Base-by-base conservation (phyloP, 2,329 filamentous ascomycete species). In the Didymella lethalis region DNA sequence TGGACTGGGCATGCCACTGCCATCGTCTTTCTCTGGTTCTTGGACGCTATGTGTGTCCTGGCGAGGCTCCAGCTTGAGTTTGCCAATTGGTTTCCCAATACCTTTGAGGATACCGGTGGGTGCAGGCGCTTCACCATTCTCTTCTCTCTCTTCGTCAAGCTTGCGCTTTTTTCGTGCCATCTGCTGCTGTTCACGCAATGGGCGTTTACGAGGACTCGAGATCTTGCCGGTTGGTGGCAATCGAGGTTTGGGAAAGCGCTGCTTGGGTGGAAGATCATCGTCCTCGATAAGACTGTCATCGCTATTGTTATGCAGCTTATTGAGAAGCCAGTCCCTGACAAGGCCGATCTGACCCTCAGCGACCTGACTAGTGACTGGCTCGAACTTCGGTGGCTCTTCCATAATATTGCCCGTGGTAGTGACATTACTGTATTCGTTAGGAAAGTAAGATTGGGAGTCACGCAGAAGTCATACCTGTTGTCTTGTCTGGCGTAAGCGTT, bases 231-330 rank as follows among this genome's bases (percentile, higher is more conserved):
- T 93, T 80, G 92, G 79, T 81, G 90, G 81, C 44, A 87, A 76
- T 50, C 85, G 79, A 23, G 84, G 84, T 68, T 86, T 86, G 28
- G 84, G 84, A 68, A 86, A 85, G 36, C 92, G 85, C 79, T 99
- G 95, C 79, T 99, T 99, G 54, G 89, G 86, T 16, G 96, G 95
- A 25, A 99, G 82, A 67, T 99, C 94, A 73, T 98, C 92, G 78
- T 99, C 95, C 80, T 99, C 95, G 51, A 96, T 82, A 65, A 99
- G 84, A 43, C 92, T 88, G 75, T 93, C 86, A 70, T 94, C 89
- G 74, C 86, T 86, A 75, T 93, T 95, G 55, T 91, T 90, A 70
- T 92, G 91, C 57, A 99, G 82, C 78, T 96, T 97, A 68, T 88
- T 88, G 59, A 92, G 87, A 82, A 98, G 97, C 84, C 96, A 99